Percentiles rank a stretch among this genome's conserved stretches.
phyloP scores from a whole-genome alignment of 805 yeast genomes.

The Wickerhamomyces silvicola region DNA sequence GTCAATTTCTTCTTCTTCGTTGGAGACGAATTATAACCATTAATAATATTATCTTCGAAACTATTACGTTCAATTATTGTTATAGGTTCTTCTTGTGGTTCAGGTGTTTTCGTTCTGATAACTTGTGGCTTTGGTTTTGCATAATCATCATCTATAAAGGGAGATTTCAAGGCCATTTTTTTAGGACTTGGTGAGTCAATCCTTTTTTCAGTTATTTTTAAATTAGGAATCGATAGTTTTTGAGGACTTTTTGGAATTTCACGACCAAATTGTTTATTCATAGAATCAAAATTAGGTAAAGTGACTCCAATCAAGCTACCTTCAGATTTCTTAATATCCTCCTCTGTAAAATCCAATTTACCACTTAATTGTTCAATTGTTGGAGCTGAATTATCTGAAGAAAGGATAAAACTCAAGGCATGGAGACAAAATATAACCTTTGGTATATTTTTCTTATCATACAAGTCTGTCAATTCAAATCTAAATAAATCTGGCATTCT shows the following conservation, averaged over 20 bases:
- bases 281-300: conserved; percentile 69
- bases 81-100: not conserved
- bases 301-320: conserved; percentile 56
- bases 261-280: conserved; percentile 37
- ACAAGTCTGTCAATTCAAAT: conserved; percentile 88
- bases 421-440: conserved; percentile 91
- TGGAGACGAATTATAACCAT: conserved; percentile 17
- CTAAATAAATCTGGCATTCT: conserved; percentile 82
- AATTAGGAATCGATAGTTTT: conserved; percentile 17
- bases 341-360: conserved; percentile 53
- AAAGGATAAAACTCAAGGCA: conserved; percentile 73
- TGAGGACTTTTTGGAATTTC: conserved; percentile 12
- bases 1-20: conserved; percentile 12
- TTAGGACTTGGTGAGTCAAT: too few species aligned
- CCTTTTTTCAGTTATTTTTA: too few species aligned
- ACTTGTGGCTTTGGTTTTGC: not conserved
- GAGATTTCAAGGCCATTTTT: too few species aligned
- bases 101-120: not conserved
- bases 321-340: conserved; percentile 65
- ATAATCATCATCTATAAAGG: conserved; percentile 11
- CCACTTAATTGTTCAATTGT: conserved; percentile 58
- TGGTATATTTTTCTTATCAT: conserved; percentile 87
- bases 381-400: conserved; percentile 49
- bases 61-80: not conserved
- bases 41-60: conserved; percentile 2